phyloP scores from a whole-genome alignment of 1,284 basidiomycete genomes.

The Microbotryomycetes sp. region DNA sequence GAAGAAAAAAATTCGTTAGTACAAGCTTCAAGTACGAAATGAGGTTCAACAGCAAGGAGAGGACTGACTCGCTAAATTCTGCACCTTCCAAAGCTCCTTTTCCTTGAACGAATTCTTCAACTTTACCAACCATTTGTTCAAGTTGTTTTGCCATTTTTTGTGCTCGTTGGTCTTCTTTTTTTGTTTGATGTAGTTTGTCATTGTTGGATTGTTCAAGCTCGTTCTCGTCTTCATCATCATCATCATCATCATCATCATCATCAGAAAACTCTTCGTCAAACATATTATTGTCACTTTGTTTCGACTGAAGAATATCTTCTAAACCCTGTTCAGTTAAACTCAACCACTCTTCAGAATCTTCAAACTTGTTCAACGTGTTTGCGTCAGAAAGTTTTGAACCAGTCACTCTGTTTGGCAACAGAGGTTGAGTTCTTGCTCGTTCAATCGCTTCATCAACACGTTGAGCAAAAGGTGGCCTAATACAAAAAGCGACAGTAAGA shows the following conservation, averaged over 20 bases:
- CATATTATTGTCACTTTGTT: constrained; percentile 1
- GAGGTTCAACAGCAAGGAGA: not conserved
- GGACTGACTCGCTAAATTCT: constrained; percentile 73
- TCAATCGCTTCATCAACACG: constrained; percentile 60
- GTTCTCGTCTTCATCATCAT: constrained; percentile 48
- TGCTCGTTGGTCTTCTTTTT: constrained; percentile 34
- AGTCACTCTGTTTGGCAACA: not conserved
- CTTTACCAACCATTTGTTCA: constrained; percentile 68
- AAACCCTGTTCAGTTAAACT: constrained; percentile 58
- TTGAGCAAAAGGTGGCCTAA: constrained; percentile 56
- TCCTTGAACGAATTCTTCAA: constrained; percentile 78
- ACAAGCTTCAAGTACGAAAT: constrained; percentile 35
- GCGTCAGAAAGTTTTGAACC: not conserved
- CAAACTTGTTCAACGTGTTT: constrained; percentile 38
- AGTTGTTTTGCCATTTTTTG: constrained; percentile 60
- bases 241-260: constrained; percentile 34
- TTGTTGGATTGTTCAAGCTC: constrained; percentile 33
- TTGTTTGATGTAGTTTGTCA: constrained; percentile 25
- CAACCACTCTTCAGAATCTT: constrained; percentile 69
- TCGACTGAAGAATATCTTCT: constrained; percentile 52
- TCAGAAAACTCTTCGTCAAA: constrained; percentile 27
- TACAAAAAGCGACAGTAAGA: constrained; percentile 2
- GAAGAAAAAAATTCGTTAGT: not conserved
- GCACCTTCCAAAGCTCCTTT: constrained; percentile 81
- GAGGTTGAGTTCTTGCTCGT: constrained; percentile 1